Conservation (phyloP, 352 stramenopile genomes). For the Phytophthora sp. region DNA sequence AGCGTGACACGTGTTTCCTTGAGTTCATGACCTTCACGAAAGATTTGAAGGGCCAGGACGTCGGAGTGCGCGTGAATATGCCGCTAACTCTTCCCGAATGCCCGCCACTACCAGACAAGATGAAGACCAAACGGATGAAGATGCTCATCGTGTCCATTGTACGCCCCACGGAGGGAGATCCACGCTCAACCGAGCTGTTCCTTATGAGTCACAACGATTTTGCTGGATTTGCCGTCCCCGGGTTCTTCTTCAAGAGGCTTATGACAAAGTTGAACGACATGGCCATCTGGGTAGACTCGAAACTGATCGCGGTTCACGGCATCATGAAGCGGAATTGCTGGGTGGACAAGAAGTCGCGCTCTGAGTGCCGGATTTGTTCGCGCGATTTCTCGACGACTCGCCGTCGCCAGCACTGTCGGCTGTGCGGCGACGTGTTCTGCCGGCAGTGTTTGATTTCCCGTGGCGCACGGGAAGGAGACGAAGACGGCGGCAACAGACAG, state of each 20-base stretch:
- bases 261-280: slow-evolving; percentile 60
- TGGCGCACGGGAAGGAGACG: slow-evolving; percentile 27
- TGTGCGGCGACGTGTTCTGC: slow-evolving; percentile 82
- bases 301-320: slow-evolving; percentile 52
- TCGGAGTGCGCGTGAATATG: slow-evolving; percentile 65
- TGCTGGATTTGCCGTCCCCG: slow-evolving; percentile 36
- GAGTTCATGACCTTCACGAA: slow-evolving; percentile 77
- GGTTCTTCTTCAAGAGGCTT: slow-evolving; percentile 48
- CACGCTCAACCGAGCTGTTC: slow-evolving; percentile 53
- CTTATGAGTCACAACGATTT: slow-evolving; percentile 62
- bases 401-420: slow-evolving; percentile 71
- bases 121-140: slow-evolving; percentile 61
- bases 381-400: slow-evolving; percentile 57
- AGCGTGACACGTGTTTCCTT: slow-evolving; percentile 71
- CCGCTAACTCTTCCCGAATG: slow-evolving; percentile 64
- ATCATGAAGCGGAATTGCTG: slow-evolving; percentile 52
- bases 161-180: slow-evolving; percentile 29
- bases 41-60: slow-evolving; percentile 56
- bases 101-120: slow-evolving; percentile 44
- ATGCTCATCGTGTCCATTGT: slow-evolving; percentile 62
- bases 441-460: slow-evolving; percentile 62
- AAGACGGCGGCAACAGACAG: slow-evolving; percentile 14
- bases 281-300: slow-evolving; percentile 55
- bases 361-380: slow-evolving; percentile 62
- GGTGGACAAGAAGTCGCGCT: slow-evolving; percentile 54